Conservation (phyloP, 176 grass and related monocot genomes). For the Musa itinerans region DNA sequence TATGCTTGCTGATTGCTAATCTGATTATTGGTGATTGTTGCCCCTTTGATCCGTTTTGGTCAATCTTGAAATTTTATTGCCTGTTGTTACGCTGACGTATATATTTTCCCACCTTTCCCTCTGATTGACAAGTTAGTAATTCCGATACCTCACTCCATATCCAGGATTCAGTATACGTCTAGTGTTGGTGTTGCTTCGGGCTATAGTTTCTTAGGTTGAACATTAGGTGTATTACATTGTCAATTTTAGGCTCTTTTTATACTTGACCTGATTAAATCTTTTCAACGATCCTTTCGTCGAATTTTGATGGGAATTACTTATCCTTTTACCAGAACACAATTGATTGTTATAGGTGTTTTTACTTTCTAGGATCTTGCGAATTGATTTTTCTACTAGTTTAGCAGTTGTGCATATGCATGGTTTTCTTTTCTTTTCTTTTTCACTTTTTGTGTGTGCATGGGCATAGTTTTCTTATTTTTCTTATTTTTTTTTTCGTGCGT, state of each 20-base stretch:
- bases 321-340: not conserved
- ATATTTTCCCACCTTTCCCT: not conserved
- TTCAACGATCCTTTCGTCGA: not conserved
- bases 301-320: not conserved
- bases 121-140: no score
- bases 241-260: not conserved
- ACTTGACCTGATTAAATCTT: not conserved
- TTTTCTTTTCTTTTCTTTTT: no score
- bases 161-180: not conserved
- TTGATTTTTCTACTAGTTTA: not conserved
- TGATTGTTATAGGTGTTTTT: not conserved
- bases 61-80: not conserved
- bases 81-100: not conserved
- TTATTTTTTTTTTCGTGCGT: not conserved
- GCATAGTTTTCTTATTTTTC: no score
- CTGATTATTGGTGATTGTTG: not conserved
- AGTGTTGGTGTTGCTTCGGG: not conserved
- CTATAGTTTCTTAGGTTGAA: not conserved
- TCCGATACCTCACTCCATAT: not conserved
- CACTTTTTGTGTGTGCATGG: no score
- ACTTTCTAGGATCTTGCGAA: not conserved
- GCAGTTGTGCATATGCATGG: not conserved
- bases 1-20: not conserved
- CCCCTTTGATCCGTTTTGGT: not conserved
- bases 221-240: not conserved